Percentiles rank a stretch among this genome's conserved stretches.
Conservation (phyloP, 768 basidiomycete genomes). For the Suillus cothurnatus region DNA sequence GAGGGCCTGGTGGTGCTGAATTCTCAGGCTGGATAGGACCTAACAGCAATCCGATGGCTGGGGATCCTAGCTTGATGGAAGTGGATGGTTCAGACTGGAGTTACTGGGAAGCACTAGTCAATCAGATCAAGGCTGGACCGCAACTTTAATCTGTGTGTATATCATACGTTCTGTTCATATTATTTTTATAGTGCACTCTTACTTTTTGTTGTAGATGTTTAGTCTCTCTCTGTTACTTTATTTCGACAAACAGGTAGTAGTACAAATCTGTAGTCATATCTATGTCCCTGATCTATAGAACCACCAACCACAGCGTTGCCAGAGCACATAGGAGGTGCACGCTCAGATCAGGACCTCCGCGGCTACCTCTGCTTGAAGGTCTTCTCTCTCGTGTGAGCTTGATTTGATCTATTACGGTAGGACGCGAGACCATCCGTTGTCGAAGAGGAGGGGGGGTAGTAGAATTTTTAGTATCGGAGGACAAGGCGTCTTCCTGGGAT, state of each 20-base stretch:
- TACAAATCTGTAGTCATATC: not conserved
- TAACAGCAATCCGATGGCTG: conserved; percentile 34
- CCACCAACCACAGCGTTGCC: conserved; percentile 1
- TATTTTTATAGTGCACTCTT: conserved; percentile 4
- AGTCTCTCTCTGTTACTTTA: conserved; percentile 12
- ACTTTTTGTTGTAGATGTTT: conserved; percentile 9
- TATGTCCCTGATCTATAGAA: not conserved
- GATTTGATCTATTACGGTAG: not conserved
- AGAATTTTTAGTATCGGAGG: not conserved
- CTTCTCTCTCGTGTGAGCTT: not conserved
- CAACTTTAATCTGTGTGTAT: conserved; percentile 23
- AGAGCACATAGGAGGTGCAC: conserved; percentile 7
- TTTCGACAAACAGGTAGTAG: conserved; percentile 1
- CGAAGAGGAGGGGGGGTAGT: not conserved
- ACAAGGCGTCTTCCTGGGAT: not conserved
- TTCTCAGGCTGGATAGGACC: conserved; percentile 61
- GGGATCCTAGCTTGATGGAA: conserved; percentile 49
- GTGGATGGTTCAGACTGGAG: conserved; percentile 71
- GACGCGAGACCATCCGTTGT: not conserved
- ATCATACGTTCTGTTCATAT: conserved; percentile 11
- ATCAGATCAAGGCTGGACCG: conserved; percentile 44
- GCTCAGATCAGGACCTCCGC: not conserved
- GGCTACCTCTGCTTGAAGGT: conserved; percentile 2
- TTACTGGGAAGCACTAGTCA: conserved; percentile 84
- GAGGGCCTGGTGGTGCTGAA: conserved; percentile 57